Percentiles rank a stretch among this genome's conserved stretches.
Conservation (phyloP, 805 yeast species). For the Pichia eremophila region DNA sequence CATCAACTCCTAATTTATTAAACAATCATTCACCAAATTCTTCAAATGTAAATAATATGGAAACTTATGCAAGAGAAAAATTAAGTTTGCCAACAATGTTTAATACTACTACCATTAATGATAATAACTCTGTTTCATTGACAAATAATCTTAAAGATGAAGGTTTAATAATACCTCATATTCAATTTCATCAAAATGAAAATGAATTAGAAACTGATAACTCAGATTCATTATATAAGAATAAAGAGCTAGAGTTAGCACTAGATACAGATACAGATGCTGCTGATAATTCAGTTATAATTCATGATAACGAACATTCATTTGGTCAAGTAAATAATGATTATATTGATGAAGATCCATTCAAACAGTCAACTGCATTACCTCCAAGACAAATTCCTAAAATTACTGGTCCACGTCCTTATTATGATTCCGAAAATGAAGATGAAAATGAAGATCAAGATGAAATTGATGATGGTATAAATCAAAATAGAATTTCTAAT, state of each 20-base stretch:
- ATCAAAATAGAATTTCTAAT: not conserved
- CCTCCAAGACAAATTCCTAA: slow-evolving; percentile 1
- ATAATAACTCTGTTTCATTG: not conserved
- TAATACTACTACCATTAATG: not conserved
- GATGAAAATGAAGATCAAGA: not conserved
- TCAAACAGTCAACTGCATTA: not conserved
- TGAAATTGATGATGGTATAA: not conserved
- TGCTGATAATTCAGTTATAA: too few species aligned
- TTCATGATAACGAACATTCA: not conserved
- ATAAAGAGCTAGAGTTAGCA: not conserved
- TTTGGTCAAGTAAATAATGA: not conserved
- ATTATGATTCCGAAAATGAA: not conserved
- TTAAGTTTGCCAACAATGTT: not conserved
- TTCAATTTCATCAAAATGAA: not conserved
- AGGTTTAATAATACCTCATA: not conserved
- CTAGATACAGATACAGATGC: not conserved
- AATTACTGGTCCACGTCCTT: slow-evolving; percentile 3
- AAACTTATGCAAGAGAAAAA: not conserved
- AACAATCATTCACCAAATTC: not conserved
- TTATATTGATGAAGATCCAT: not conserved
- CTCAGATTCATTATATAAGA: not conserved
- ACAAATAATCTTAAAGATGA: not conserved
- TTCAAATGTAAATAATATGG: not conserved
- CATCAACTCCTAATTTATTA: slow-evolving; percentile 9
- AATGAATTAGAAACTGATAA: too few species aligned